phyloP scores from a whole-genome alignment of 2,329 filamentous ascomycete species.

The Aureobasidium sp. region DNA sequence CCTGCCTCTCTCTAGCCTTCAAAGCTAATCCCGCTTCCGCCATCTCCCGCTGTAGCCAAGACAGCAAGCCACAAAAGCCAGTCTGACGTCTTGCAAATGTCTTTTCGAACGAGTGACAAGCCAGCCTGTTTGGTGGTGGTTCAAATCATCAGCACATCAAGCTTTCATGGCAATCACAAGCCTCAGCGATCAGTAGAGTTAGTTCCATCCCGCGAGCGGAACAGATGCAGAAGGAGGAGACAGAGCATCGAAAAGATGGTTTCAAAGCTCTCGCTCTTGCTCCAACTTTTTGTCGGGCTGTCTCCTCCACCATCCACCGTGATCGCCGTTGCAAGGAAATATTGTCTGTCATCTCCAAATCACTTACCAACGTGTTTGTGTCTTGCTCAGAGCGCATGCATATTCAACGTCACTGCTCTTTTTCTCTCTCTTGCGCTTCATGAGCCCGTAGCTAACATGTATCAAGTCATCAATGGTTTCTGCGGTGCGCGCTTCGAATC shows the following conservation, averaged over 20 bases:
- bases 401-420: conserved; percentile 36
- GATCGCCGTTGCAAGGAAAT: not conserved
- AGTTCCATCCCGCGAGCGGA: not conserved
- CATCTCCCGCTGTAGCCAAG: conserved; percentile 51
- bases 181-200: not conserved
- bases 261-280: not conserved
- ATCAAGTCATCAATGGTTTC: conserved; percentile 59
- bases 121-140: conserved; percentile 44
- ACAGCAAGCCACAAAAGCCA: conserved; percentile 54
- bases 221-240: not conserved
- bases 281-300: not conserved
- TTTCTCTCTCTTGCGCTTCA: conserved; percentile 46
- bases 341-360: not conserved
- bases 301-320: conserved; percentile 8
- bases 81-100: conserved; percentile 67
- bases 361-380: conserved; percentile 55
- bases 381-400: conserved; percentile 50
- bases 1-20: not conserved
- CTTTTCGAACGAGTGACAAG: conserved; percentile 58
- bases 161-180: not conserved
- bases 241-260: not conserved
- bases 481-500: conserved; percentile 25
- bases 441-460: conserved; percentile 54
- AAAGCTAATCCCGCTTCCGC: conserved; percentile 14
- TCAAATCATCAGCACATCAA: conserved; percentile 4